Conservation (phyloP, 208 protist genomes). For the Acanthamoeba royreba region DNA sequence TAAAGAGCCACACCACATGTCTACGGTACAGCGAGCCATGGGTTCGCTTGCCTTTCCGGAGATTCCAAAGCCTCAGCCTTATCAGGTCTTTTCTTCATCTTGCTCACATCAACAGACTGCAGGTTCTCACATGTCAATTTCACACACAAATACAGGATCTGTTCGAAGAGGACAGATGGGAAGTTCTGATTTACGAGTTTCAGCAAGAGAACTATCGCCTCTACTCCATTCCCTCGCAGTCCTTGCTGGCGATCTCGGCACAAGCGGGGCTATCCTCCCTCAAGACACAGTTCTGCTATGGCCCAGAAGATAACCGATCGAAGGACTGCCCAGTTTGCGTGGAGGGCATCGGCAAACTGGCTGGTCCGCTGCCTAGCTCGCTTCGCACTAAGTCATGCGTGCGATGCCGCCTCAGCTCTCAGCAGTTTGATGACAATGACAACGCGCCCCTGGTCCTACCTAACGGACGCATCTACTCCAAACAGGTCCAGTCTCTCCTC, state of each 20-base stretch:
- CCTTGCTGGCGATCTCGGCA: not conserved
- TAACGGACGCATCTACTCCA: conserved; percentile 56
- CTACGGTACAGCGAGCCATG: not conserved
- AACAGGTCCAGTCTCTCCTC: not conserved
- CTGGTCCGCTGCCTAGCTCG: not conserved
- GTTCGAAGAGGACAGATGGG: conserved; percentile 30
- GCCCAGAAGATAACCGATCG: not conserved
- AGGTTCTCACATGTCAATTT: too few species aligned
- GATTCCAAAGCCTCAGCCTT: not conserved
- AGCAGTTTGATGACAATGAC: conserved; percentile 53
- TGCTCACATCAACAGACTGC: too few species aligned
- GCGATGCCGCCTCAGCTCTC: conserved; percentile 37
- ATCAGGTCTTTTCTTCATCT: not conserved
- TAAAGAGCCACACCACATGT: not conserved
- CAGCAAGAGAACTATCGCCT: not conserved
- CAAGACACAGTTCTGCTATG: conserved; percentile 32
- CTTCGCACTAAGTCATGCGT: conserved; percentile 48
- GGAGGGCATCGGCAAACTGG: not conserved
- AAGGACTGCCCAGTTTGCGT: conserved; percentile 9
- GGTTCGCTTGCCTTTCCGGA: not conserved
- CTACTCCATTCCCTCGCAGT: conserved; percentile 1
- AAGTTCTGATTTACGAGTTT: not conserved
- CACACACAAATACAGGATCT: not conserved
- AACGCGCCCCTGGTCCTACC: conserved; percentile 56
- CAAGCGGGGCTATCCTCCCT: conserved; percentile 45